Percentiles rank a stretch among this genome's conserved stretches.
Evolutionary conservation across 2,329 filamentous ascomycete species (phyloP).

Genomic region (Ascochyta rabiei): DNA sequence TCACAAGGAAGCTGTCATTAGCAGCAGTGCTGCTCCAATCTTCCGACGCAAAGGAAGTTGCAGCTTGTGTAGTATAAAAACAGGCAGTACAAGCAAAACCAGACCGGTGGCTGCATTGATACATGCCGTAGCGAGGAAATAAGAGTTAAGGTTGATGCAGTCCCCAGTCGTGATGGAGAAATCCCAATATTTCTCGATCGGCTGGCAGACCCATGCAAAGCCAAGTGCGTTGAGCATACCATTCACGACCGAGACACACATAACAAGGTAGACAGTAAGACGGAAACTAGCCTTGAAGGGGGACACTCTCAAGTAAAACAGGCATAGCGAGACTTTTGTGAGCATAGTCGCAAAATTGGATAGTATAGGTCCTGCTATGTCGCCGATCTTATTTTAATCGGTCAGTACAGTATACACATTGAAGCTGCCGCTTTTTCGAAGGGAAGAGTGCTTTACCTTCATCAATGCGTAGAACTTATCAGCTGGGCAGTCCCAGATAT

Average conservation of each 20-base stretch:
- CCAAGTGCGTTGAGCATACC: slow-evolving; percentile 20
- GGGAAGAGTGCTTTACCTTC: slow-evolving; percentile 13
- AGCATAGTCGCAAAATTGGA: slow-evolving; percentile 22
- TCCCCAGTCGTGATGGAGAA: slow-evolving; percentile 18
- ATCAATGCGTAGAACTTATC: slow-evolving; percentile 19
- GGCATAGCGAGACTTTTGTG: slow-evolving; percentile 21
- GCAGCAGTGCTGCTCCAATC: slow-evolving; percentile 19
- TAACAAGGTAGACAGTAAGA: slow-evolving; percentile 10
- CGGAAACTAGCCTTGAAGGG: slow-evolving; percentile 15
- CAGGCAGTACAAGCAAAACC: slow-evolving; percentile 23
- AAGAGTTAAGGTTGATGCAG: slow-evolving; percentile 20
- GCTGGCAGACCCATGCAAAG: slow-evolving; percentile 25
- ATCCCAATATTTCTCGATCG: slow-evolving; percentile 25
- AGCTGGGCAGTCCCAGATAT: slow-evolving; percentile 21
- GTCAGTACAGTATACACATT: background rate
- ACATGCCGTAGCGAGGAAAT: slow-evolving; percentile 20
- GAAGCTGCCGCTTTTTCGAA: background rate
- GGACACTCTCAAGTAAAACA: slow-evolving; percentile 23
- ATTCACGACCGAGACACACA: slow-evolving; percentile 21
- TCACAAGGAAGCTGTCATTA: slow-evolving; percentile 27
- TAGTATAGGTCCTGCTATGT: slow-evolving; percentile 22
- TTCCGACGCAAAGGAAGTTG: slow-evolving; percentile 23
- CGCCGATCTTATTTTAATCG: slow-evolving; percentile 14
- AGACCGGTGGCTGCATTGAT: slow-evolving; percentile 24
- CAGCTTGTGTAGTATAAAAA: slow-evolving; percentile 27